phyloP scores from a whole-genome alignment of 192 early-diverging fungal species.

The Coemansia sp. region DNA sequence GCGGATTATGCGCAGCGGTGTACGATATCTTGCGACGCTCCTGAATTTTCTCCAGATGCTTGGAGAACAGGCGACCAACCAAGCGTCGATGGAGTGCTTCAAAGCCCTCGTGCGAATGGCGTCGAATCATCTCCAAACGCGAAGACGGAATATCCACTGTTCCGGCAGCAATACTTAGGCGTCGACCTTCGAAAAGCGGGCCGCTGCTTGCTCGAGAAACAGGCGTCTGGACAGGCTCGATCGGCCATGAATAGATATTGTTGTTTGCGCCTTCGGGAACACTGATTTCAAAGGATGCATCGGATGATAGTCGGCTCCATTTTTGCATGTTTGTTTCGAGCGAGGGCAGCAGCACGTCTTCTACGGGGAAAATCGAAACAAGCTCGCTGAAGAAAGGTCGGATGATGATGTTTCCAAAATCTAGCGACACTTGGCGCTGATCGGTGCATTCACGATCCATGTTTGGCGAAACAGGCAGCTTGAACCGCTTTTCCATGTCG shows the following conservation, averaged over 20 bases:
- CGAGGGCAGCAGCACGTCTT: slow-evolving; percentile 58
- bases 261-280: slow-evolving; percentile 44
- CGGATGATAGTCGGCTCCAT: slow-evolving; percentile 47
- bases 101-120: slow-evolving; percentile 52
- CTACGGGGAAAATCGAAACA: slow-evolving; percentile 74
- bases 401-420: slow-evolving; percentile 85
- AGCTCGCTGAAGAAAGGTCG: slow-evolving; percentile 84
- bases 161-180: slow-evolving; percentile 54
- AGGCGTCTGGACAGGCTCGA: slow-evolving; percentile 19
- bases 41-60: slow-evolving; percentile 51
- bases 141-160: slow-evolving; percentile 54
- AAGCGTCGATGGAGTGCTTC: slow-evolving; percentile 48
- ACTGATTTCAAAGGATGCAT: slow-evolving; percentile 41
- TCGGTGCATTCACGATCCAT: slow-evolving; percentile 79
- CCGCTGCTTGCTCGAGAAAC: slow-evolving; percentile 21
- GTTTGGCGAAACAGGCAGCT: slow-evolving; percentile 81
- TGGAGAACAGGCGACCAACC: slow-evolving; percentile 52
- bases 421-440: slow-evolving; percentile 75
- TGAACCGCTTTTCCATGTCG: slow-evolving; percentile 74
- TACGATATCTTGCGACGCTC: slow-evolving; percentile 50
- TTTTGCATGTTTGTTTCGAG: slow-evolving; percentile 50
- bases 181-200: slow-evolving; percentile 33
- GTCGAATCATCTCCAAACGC: slow-evolving; percentile 46
- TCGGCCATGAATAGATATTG: slow-evolving; percentile 48
- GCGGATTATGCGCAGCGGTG: not conserved